Percentiles rank a stretch among this genome's conserved stretches.
Evolutionary conservation across 441 rosid genomes (phyloP).

Genomic region (Gossypium davidsonii): DNA sequence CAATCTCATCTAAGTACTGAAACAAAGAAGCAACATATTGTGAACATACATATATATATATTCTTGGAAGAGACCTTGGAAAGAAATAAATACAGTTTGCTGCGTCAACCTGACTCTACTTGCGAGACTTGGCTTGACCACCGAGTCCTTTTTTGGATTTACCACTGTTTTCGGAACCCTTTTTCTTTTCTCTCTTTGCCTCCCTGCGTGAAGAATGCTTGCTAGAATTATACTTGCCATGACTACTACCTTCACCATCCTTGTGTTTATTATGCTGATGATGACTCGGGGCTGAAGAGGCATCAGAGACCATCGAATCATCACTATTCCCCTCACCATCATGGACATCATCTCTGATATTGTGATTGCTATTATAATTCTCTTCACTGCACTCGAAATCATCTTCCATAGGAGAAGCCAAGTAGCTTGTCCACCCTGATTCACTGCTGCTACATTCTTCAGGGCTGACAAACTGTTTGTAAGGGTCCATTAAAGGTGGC

Average conservation of each 20-base stretch:
- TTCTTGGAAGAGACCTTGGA: conserved; percentile 10
- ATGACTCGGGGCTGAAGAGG: conserved; percentile 60
- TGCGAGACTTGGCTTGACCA: conserved; percentile 22
- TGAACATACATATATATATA: neutral
- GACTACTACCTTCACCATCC: conserved; percentile 8
- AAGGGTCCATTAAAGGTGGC: conserved; percentile 34
- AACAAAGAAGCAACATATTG: conserved; percentile 7
- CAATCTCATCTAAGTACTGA: neutral
- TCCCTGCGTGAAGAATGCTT: conserved; percentile 29
- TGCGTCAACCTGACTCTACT: conserved; percentile 20
- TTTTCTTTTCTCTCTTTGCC: conserved; percentile 38
- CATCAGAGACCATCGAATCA: conserved; percentile 86
- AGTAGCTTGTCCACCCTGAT: conserved; percentile 88
- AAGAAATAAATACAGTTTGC: neutral
- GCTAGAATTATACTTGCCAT: conserved; percentile 13
- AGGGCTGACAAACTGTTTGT: conserved; percentile 20
- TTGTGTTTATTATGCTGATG: conserved; percentile 26
- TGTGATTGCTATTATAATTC: conserved; percentile 18
- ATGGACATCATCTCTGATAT: conserved; percentile 9
- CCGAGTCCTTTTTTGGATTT: conserved; percentile 15
- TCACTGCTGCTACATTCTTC: conserved; percentile 91
- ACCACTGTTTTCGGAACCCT: conserved; percentile 22
- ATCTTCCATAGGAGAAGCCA: conserved; percentile 60
- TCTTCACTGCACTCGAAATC: conserved; percentile 40
- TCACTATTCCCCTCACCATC: conserved; percentile 49